Conservation (phyloP, 257 asterid genomes). For the Lycium barbarum region DNA sequence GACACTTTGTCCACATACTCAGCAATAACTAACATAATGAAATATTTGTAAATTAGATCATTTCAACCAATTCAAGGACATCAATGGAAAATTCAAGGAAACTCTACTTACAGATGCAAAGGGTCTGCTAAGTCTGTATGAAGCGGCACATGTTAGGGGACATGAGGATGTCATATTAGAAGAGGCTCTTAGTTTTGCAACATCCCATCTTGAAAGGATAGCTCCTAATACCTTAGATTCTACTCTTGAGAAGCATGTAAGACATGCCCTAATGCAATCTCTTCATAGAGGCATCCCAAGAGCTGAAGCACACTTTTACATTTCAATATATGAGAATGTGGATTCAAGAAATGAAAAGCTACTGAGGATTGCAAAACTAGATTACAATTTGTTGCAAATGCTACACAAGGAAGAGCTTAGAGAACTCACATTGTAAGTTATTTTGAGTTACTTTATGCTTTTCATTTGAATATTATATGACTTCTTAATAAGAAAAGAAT, state of each 20-base stretch:
- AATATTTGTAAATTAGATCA: not conserved
- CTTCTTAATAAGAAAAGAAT: too few species aligned
- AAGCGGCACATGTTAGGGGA: not conserved
- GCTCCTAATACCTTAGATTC: not conserved
- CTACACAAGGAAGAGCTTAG: constrained; percentile 23
- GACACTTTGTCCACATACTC: not conserved
- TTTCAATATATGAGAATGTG: constrained; percentile 6
- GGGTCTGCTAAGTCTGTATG: not conserved
- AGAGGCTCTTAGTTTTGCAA: constrained; percentile 18
- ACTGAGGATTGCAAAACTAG: constrained; percentile 6
- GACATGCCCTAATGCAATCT: constrained; percentile 27
- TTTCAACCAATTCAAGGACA: not conserved
- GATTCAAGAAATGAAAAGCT: not conserved
- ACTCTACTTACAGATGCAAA: not conserved
- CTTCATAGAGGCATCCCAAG: constrained; percentile 25
- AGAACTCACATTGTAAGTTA: not conserved
- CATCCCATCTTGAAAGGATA: not conserved
- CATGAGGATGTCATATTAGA: not conserved
- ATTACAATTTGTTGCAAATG: constrained; percentile 24
- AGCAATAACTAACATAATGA: not conserved
- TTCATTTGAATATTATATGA: too few species aligned
- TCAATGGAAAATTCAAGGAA: constrained; percentile 8
- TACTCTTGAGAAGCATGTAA: constrained; percentile 19
- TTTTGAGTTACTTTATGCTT: not conserved
- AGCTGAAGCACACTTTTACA: constrained; percentile 21